Percentiles rank a stretch among this genome's conserved stretches.
Evolutionary conservation across 139 green algal genomes (phyloP).

Genomic region (Zygnema circumcarinatum): DNA sequence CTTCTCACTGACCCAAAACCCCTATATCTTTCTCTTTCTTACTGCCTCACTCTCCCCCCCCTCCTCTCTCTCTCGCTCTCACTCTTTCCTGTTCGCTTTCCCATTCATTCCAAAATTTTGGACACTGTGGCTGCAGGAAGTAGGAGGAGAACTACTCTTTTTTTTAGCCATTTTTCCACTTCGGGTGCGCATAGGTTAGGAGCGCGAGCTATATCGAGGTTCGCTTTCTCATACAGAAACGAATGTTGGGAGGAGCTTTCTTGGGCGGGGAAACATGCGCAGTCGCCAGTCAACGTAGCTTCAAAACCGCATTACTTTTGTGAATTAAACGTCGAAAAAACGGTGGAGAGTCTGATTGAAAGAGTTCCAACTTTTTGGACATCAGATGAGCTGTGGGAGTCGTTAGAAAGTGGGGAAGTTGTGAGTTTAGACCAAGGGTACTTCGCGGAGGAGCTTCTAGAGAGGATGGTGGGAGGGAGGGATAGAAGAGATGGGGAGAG

Average conservation of each 20-base stretch:
- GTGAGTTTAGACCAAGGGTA: slow-evolving; percentile 7
- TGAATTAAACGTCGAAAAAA: slow-evolving; percentile 70
- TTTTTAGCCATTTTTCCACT: slow-evolving; percentile 37
- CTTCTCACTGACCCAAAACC: too few relatives aligned
- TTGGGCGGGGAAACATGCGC: slow-evolving; percentile 77
- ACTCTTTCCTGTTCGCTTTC: too few relatives aligned
- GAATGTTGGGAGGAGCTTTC: slow-evolving; percentile 66
- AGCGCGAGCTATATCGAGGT: slow-evolving; percentile 70
- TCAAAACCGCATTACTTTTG: slow-evolving; percentile 79
- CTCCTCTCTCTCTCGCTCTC: too few relatives aligned
- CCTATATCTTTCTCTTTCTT: too few relatives aligned
- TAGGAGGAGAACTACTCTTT: background rate
- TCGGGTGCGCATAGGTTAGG: slow-evolving; percentile 51
- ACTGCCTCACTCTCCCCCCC: too few relatives aligned
- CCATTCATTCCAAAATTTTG: too few relatives aligned
- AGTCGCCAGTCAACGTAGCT: slow-evolving; percentile 77
- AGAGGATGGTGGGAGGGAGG: background rate
- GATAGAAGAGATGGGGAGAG: slow-evolving; percentile 15
- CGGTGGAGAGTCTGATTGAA: slow-evolving; percentile 25
- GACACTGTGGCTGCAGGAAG: too few relatives aligned
- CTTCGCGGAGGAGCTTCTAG: slow-evolving; percentile 32
- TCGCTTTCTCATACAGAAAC: slow-evolving; percentile 67
- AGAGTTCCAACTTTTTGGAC: slow-evolving; percentile 23
- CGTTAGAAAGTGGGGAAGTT: background rate
- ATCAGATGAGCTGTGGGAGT: slow-evolving; percentile 22